Evolutionary conservation across 768 basidiomycete genomes (phyloP), one percentile per base, ranked within the genome.

Genomic region (Tubosaeta sp.): DNA sequence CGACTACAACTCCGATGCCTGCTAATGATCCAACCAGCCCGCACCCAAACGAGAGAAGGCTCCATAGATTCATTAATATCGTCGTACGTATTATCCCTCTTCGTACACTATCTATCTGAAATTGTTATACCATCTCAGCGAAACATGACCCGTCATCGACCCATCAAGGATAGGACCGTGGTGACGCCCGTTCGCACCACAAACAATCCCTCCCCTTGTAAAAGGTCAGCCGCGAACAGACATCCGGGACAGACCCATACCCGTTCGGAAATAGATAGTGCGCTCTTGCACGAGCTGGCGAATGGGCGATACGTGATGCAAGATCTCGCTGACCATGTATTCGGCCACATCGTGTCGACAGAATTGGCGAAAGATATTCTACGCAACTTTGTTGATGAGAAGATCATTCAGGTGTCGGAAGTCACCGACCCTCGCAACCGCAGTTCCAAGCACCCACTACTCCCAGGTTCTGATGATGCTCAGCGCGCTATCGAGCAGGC

Each of bases 271-370:
- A 13, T 62, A 1, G 48, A 51, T 26, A 17, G 13, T 1, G 52
- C 47, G 9, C 33, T 62, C 7, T 19, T 35, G 4, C 26, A 43
- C 29, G 59, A 58, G 39, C 51, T 58, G 25, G 53, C 32, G 2
- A 41, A 37, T 6, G 59, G 46, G 22, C 59, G 47, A 2, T 51
- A 46, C 25, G n/a, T 56, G 6, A 34, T 46, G 13, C 16, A 56
- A 2, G 59, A 62, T 39, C 57, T 60, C 6, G 58, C 59, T 0
- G 55, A 58, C 26, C 59, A 56, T 16, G 46, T 57, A 27, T 57
- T 53, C 22, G 52, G 52, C 4, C 48, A 53, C 12, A 35, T 48
- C 26, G 48, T 54, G 7, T 46, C 56, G 6, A 48, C 52, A 1
- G 43, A 33, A 6, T 10, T 53, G 27, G 56, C 46, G 4, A 43